Percentiles rank a stretch among this genome's conserved stretches.
Evolutionary conservation across 176 grass and related monocot genomes (phyloP).

Genomic region (Triticum dicoccoides): DNA sequence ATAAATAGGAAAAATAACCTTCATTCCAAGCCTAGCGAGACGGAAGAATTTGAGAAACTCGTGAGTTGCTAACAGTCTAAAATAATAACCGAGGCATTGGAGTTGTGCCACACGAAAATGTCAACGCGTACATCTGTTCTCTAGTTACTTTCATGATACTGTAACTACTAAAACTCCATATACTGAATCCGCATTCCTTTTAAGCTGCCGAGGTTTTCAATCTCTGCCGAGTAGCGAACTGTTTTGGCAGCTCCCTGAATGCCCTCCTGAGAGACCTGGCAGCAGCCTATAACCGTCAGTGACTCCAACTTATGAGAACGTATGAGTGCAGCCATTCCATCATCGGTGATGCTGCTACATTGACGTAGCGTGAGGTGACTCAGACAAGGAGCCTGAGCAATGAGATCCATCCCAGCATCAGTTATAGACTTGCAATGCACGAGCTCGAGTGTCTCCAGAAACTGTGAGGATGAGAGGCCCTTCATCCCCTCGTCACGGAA

Average conservation of each 20-base stretch:
- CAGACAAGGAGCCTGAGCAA: conserved; percentile 18
- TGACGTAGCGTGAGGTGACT: conserved; percentile 40
- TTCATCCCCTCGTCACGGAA: conserved; percentile 47
- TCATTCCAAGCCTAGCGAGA: no score
- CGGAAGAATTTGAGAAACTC: no score
- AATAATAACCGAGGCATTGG: no score
- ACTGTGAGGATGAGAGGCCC: conserved; percentile 30
- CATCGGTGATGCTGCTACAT: conserved; percentile 41
- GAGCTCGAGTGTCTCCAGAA: conserved; percentile 56
- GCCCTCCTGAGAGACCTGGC: conserved; percentile 40
- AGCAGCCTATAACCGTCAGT: conserved; percentile 39
- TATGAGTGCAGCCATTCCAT: conserved; percentile 31
- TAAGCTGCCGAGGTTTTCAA: not conserved
- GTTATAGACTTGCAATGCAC: conserved; percentile 34
- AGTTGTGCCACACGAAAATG: no score
- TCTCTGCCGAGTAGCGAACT: conserved; percentile 1
- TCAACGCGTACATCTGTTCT: no score
- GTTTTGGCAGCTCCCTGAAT: conserved; percentile 37
- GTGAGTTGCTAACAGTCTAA: no score
- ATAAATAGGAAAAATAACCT: no score
- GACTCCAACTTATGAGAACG: conserved; percentile 42
- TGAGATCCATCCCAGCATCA: conserved; percentile 43
- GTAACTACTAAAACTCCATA: not conserved
- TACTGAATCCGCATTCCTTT: not conserved
- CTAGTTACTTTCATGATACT: no score